phyloP scores from a whole-genome alignment of 257 asterid species.

The Ballota nigra region DNA sequence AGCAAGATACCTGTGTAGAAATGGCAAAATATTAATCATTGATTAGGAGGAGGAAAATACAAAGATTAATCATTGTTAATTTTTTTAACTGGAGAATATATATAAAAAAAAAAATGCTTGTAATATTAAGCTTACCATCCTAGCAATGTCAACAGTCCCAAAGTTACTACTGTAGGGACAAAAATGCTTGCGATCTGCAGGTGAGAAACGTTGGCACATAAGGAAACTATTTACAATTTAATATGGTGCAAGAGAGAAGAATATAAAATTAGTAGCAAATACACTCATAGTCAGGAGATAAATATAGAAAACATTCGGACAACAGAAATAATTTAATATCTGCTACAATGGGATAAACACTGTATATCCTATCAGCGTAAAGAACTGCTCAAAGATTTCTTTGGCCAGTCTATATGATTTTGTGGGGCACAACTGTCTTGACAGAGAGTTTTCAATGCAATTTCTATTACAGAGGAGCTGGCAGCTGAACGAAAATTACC shows the following conservation, averaged over 20 bases:
- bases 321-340: not conserved
- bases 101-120: not conserved
- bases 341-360: not conserved
- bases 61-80: not conserved
- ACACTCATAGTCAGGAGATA: not conserved
- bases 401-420: conserved; percentile 5
- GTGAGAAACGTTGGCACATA: conserved; percentile 25
- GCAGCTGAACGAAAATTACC: not conserved
- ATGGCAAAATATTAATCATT: not conserved
- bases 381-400: not conserved
- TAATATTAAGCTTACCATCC: conserved; percentile 69
- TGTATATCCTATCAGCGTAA: not conserved
- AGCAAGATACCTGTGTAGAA: conserved; percentile 63
- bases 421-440: not conserved
- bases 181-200: conserved; percentile 90
- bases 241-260: not conserved
- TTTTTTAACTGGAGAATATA: not conserved
- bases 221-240: conserved; percentile 16
- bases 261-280: conserved; percentile 15
- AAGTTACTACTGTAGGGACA: conserved; percentile 72
- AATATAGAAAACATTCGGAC: not conserved
- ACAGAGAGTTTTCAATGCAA: not conserved
- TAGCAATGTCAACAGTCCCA: conserved; percentile 73
- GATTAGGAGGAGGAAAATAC: not conserved
- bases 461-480: not conserved